Evolutionary conservation across 257 asterid genomes (phyloP).

Genomic region (Salvia hispanica): DNA sequence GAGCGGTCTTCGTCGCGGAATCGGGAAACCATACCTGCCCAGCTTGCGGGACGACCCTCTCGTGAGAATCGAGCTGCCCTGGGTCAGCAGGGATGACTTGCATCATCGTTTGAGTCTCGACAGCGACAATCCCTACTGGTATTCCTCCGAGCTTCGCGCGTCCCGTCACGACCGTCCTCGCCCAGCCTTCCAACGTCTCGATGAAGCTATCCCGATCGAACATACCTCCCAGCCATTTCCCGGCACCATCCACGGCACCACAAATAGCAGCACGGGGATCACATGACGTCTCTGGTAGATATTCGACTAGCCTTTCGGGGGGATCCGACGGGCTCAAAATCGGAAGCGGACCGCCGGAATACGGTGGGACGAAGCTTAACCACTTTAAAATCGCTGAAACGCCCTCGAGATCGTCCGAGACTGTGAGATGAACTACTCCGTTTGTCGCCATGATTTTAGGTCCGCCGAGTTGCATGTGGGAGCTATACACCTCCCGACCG

Average conservation of each 20-base stretch:
- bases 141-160: slow-evolving; percentile 95
- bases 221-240: slow-evolving; percentile 93
- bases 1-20: slow-evolving; percentile 92
- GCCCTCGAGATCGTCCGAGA: slow-evolving; percentile 97
- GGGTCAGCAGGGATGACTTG: slow-evolving; percentile 98
- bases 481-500: slow-evolving; percentile 95
- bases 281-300: slow-evolving; percentile 84
- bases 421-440: slow-evolving; percentile 96
- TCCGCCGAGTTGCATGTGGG: slow-evolving; percentile 99
- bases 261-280: slow-evolving; percentile 96
- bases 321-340: slow-evolving; percentile 66
- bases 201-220: slow-evolving; percentile 86
- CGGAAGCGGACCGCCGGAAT: slow-evolving; percentile 91
- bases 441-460: slow-evolving; percentile 99
- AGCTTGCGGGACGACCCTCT: slow-evolving; percentile 92
- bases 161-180: slow-evolving; percentile 94
- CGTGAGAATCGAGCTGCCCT: slow-evolving; percentile 95
- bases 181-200: slow-evolving; percentile 97
- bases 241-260: slow-evolving; percentile 60
- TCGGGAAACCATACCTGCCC: slow-evolving; percentile 99
- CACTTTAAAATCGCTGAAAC: slow-evolving; percentile 81
- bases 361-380: slow-evolving; percentile 90
- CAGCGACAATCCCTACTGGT: slow-evolving; percentile 94
- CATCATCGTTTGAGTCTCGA: slow-evolving; percentile 96
- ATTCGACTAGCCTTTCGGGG: slow-evolving; percentile 69